phyloP scores from a whole-genome alignment of 139 green algal species.

The Chlorella vulgaris region DNA sequence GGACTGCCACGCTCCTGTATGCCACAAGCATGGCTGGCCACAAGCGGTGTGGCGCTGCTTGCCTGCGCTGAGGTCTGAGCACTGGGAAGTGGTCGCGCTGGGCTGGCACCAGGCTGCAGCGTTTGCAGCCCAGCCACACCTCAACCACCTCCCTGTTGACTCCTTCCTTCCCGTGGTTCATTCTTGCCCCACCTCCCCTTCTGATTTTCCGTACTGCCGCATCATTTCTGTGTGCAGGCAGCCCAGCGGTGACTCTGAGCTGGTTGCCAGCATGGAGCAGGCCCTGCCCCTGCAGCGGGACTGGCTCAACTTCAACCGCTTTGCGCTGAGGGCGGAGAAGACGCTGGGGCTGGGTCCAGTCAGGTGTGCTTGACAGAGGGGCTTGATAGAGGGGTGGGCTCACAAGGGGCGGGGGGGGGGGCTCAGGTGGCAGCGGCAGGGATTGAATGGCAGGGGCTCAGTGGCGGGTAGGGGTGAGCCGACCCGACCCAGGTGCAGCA shows the following conservation, averaged over 20 bases:
- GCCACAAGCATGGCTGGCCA: no score
- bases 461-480: no score
- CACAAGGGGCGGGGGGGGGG: not conserved
- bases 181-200: not conserved
- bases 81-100: no score
- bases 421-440: not conserved
- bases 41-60: no score
- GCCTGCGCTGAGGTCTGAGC: no score
- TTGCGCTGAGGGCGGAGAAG: slow-evolving; percentile 66
- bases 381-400: not conserved
- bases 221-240: slow-evolving; percentile 2
- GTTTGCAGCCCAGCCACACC: not conserved
- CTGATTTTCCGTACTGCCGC: not conserved
- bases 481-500: no score
- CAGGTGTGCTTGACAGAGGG: no score
- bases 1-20: no score
- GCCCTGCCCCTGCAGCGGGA: slow-evolving; percentile 72
- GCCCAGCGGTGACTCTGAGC: slow-evolving; percentile 50
- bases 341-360: slow-evolving; percentile 59
- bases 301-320: slow-evolving; percentile 87
- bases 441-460: no score
- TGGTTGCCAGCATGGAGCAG: slow-evolving; percentile 75
- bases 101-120: not conserved
- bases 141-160: not conserved
- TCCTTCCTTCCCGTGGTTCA: no score